These are phyloP conservation scores for Novymonas esmeraldas DNA, from an alignment of 208 protist species.

Conservation along the genomic window DNA sequence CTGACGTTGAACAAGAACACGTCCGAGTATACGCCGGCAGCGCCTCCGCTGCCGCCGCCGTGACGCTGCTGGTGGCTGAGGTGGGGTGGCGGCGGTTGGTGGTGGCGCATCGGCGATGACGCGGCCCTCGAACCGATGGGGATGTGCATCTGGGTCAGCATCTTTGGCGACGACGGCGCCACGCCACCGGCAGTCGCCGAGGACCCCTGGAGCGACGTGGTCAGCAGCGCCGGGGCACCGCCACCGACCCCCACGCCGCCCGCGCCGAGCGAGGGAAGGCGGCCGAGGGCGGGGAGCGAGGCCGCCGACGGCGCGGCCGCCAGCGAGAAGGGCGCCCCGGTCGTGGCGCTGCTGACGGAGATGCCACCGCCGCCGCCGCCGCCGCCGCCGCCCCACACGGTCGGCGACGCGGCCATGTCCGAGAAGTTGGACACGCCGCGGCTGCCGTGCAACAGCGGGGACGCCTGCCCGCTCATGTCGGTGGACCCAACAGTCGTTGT, in stretches of 20 bases:
- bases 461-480: not conserved
- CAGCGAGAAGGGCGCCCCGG: no score
- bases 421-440: not conserved
- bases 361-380: no score
- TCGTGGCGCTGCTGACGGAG: no score
- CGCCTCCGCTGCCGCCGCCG: not conserved
- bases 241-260: no score
- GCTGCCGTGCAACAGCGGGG: not conserved
- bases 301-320: no score
- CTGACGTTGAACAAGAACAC: conserved; percentile 83
- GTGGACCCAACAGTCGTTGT: no score
- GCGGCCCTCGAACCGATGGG: not conserved
- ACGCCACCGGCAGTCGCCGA: no score
- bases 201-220: no score
- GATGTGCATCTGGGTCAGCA: not conserved
- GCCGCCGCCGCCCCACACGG: no score
- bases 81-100: not conserved
- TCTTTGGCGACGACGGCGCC: not conserved
- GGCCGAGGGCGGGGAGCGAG: no score
- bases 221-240: no score
- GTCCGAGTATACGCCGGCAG: conserved; percentile 26
- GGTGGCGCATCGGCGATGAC: not conserved
- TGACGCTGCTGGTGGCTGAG: not conserved
- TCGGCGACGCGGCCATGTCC: not conserved
- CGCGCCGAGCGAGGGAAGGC: no score